phyloP scores from a whole-genome alignment of 192 early-diverging fungal species.

The Dimargaris cristalligena region DNA sequence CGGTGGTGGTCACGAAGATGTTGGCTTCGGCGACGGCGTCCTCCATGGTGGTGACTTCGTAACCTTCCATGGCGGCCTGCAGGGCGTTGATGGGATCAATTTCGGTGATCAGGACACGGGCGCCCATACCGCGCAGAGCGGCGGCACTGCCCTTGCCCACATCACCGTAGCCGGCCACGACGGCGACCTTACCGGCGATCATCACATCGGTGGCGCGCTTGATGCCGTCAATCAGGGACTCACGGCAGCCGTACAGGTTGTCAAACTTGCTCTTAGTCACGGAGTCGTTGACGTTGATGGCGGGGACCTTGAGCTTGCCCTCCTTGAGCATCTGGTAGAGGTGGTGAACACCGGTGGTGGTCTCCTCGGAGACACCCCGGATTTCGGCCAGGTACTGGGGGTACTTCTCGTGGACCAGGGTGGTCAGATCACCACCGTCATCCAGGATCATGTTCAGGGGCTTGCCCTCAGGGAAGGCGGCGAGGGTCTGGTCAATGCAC shows the following conservation, averaged over 20 bases:
- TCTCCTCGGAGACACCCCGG: constrained; percentile 95
- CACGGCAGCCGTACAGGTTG: constrained; percentile 99
- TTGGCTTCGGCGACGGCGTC: constrained; percentile 77
- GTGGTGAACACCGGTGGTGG: constrained; percentile 99
- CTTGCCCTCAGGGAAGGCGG: constrained; percentile 81
- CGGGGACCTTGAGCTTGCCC: constrained; percentile 89
- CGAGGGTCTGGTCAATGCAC: constrained; percentile 94
- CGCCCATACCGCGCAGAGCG: constrained; percentile 94
- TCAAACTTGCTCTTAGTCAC: constrained; percentile 99
- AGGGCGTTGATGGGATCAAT: constrained; percentile 99
- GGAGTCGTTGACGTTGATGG: constrained; percentile 99
- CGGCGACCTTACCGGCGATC: constrained; percentile 98
- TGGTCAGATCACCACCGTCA: constrained; percentile 97
- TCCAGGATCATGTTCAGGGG: constrained; percentile 98
- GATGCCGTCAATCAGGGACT: constrained; percentile 97
- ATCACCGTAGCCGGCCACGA: constrained; percentile 98
- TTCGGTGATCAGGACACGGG: constrained; percentile 94
- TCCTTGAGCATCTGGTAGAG: constrained; percentile 98
- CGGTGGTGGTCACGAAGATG: constrained; percentile 98
- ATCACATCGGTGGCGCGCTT: constrained; percentile 99
- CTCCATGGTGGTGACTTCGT: constrained; percentile 99
- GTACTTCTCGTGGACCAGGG: constrained; percentile 90
- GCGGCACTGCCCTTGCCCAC: constrained; percentile 99
- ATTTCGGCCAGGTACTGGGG: constrained; percentile 72
- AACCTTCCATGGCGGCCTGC: constrained; percentile 99